Evolutionary conservation across 306 rosid species (phyloP), one percentile per base, ranked within the genome.

Genomic region (Malus orientalis): DNA sequence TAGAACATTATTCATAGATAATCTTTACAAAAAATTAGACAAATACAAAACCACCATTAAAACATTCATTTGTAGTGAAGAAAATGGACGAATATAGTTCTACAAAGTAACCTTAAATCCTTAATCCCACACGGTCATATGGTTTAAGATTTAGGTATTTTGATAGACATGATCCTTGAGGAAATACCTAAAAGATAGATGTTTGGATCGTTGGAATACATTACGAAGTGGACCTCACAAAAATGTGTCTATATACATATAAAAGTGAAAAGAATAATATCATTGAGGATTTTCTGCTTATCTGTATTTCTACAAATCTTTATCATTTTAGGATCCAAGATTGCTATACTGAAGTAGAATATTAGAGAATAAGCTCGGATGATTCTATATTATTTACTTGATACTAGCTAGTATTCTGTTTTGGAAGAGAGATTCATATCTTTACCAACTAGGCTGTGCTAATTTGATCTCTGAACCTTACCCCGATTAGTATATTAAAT

Each of bases 191-290:
- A 38, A 38, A 38, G 9, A 38, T 38, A 38, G 42, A 38, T 2
- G 9, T 38, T 38, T 38, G 9, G 10, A 38, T 38, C 42, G 9
- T 38, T 38, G 0, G 8, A 38, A 38, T 38, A 38, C 42, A 38
- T 38, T 38, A 38, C 42, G 9, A 38, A 38, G 42, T 38, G 42
- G 0, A 38, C 10, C 2, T 38, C 2, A 38, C 0, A 38, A 38
- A 38, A 38, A 36, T 7, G 42, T 38, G 42, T 38, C 42, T 7
- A 38, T 2, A 49, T 40, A 8, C 51, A 23, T 25, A 59, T 18
- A 64, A 30, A 64, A 64, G 69, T 32, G 69, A 64, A 63, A 16
- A 45, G 76, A 74, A 74, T 18, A 60, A 74, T 74, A 74, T 74
- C 77, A 47, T 42, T 60, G 12, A 42, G 13, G 33, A 60, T 58